Evolutionary conservation across 441 rosid genomes (phyloP), one percentile per base, ranked within the genome.

Genomic region (Kokia cookei): DNA sequence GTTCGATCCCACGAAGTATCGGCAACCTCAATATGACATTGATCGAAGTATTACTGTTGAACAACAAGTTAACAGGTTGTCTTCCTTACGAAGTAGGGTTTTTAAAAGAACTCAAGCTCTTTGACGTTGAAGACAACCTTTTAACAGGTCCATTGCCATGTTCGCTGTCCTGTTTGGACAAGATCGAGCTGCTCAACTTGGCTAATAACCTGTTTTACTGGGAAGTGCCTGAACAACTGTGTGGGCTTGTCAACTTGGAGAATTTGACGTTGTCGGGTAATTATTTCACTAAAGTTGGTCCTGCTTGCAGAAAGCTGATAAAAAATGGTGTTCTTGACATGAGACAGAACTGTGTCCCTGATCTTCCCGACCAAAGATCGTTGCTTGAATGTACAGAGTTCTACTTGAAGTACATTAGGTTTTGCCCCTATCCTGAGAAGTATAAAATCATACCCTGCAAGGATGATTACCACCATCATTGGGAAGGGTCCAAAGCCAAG

Each of bases 61-160:
- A 84, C 78, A 87, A 87, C 45, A 11, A 17, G 19, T 71, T 87
- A 54, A 47, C 75, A n/a, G 91, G 91, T 57, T 82, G 88, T 67
- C 54, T 87, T 11, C 91, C 89, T 0, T 81, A 84, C 24, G 91
- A 85, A 71, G 17, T 88, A 19, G 91, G 91, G 47, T 77, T 77
- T 15, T 42, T 88, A 50, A 77, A 54, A 26, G 72, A 65, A 43
- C 63, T 80, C 53, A 61, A 32, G 2, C 77, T 86, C 27, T 80
- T 84, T n/a, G 85, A 88, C 35, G 85, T 80, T 1, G 79, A 84
- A 7, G 65, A 71, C 75, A 88, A 88, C 77, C 54, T 47, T 1
- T 62, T 88, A 72, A 84, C 88, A 0, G 89, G 91, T 17, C 82
- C 83, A 40, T 79, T 88, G 48, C 91, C 91, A 0, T 65, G 48